A percentile compares a stretch with the other conserved stretches of the same genome.
phyloP scores from a whole-genome alignment of 2,329 filamentous ascomycete genomes.

The Clonostachys rhizophaga region DNA sequence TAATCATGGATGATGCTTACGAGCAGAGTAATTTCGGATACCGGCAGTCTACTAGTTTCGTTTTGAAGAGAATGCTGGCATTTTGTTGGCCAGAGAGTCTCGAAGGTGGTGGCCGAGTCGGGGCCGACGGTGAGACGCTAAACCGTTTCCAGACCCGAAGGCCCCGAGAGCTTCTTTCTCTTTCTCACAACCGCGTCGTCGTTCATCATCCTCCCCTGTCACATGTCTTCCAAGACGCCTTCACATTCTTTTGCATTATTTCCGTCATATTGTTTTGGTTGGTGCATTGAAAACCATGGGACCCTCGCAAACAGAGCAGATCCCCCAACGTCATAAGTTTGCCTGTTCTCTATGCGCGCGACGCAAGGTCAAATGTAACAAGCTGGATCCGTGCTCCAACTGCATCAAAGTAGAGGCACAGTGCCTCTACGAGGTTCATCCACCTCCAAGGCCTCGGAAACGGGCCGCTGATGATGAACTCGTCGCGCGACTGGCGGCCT shows the following conservation, averaged over 20 bases:
- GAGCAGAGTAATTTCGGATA: too few species aligned
- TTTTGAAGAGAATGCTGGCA: too few species aligned
- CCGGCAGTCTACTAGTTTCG: too few species aligned
- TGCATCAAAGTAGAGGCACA: slow-evolving; percentile 3
- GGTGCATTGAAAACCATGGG: too few species aligned
- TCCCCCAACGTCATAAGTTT: background rate
- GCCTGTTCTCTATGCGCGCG: background rate
- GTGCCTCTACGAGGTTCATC: slow-evolving; percentile 14
- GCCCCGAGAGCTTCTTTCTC: too few species aligned
- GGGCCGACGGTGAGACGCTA: too few species aligned
- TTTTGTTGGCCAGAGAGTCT: too few species aligned
- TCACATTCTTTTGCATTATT: too few species aligned
- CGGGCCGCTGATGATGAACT: slow-evolving; percentile 17
- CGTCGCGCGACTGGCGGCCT: slow-evolving; percentile 10
- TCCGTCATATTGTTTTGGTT: too few species aligned
- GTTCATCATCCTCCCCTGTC: background rate
- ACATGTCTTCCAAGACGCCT: background rate
- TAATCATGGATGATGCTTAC: too few species aligned
- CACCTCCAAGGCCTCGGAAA: slow-evolving; percentile 14
- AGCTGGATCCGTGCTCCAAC: background rate
- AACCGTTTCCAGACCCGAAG: too few species aligned
- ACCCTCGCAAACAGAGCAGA: background rate
- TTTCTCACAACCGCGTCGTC: background rate
- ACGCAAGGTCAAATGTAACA: slow-evolving; percentile 1
- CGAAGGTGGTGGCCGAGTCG: too few species aligned